Evolutionary conservation across 495 filamentous ascomycete species (phyloP), one percentile per base, ranked within the genome.

Genomic region (Aspergillus steynii): DNA sequence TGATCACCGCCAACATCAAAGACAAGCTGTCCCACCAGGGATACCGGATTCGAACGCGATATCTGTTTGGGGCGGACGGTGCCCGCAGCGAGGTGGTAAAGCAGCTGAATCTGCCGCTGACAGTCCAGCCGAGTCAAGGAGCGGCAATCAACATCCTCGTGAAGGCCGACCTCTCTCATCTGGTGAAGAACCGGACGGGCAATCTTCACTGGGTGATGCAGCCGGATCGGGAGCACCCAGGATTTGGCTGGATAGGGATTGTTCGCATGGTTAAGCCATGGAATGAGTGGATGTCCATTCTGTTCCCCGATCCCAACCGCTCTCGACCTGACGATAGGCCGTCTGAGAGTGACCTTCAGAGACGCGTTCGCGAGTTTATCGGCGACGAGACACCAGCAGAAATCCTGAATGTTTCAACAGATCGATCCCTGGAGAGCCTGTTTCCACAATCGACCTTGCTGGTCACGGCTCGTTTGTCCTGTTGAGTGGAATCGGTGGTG

Each of bases 11-110:
- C 45, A 76, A 60, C 10, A 56, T 83, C 42, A 64, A 67, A 20
- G 83, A 85, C 54, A 62, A 61, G 0, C 25, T 85, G 27, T 74
- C 80, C 0, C 65, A 74, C 3, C 27, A 53, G 0, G 65, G 65
- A 34, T 86, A 81, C 63, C 51, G 71, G 10, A 73, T 86, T 31
- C 69, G 74, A 25, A 79, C 80, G 5, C 78, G 75, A 29, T 88
- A 82, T 59, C 68, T 88, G 2, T 85, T 86, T 59, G 85, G 85
- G 9, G 80, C 79, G 15, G 85, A 88, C 58, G 85, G 85, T 3
- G 84, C 80, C 0, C 68, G 80, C 14, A 83, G 80, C 61, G 71
- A 74, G 34, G 73, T 88, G n/a, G 68, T 84, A 6, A 69, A 75
- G 20, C 77, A 82, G 64, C 65, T 83, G 0, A 63, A 72, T 46